Base-by-base conservation (phyloP, 1,284 basidiomycete species). In the Pholiota adiposa region DNA sequence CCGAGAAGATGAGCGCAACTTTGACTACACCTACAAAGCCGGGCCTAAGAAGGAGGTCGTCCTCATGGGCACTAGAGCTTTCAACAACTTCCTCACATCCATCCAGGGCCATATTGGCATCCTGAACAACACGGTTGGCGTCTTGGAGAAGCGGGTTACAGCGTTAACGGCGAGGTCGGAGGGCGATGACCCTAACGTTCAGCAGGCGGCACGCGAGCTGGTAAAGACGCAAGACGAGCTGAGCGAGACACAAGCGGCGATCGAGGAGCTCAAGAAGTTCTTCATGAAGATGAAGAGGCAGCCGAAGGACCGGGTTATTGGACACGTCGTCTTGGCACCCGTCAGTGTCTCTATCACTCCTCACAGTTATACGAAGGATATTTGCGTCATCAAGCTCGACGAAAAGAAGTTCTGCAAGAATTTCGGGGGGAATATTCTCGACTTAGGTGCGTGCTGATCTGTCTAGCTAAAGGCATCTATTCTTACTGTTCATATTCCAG, bases 311-410 rank as follows among this genome's bases (percentile, higher is more conserved):
- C n/a, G 21, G 0, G 69, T 75, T 59, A 75, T 77, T 65, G 76
- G 75, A 14, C 62, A 68, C 60, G 69, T 77, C 64, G 60, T 67
- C 62, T 77, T 73, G 72, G 68, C 74, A 54, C 65, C 69, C 48
- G 56, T 59, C 14, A 25, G 31, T 23, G 58, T 34, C 58, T 11
- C 16, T 25, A 25, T 31, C 25, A 11, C 51, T 29, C 51, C 58
- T 40, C 51, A 59, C 33, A 25, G 14, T 12, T 75, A 73, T 57
- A 77, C 68, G n/a, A 46, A 60, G 36, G 75, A 76, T 63, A 48
- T 77, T n/a, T 74, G 75, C 59, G 73, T 79, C 48, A 64, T 78
- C 64, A 65, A 74, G 70, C 64, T 80, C 31, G 59, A 79, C 63
- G 63, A 75, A 67, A 36, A 65, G 18, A 77, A 72, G 66, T 74